phyloP scores from a whole-genome alignment of 2,329 filamentous ascomycete species.

The Nannizziopsis barbatae region DNA sequence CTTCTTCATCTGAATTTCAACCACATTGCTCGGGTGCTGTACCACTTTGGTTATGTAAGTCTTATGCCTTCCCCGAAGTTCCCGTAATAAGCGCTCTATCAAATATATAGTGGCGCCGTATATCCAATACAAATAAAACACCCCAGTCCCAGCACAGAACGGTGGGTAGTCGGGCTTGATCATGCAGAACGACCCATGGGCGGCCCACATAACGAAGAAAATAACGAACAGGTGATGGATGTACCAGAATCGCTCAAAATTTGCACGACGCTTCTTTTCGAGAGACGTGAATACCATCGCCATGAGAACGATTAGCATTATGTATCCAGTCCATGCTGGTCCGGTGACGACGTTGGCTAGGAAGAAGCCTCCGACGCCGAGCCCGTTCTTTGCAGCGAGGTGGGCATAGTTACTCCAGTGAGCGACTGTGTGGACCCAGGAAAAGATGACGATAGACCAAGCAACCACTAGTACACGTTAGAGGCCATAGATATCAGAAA shows the following conservation, averaged over 20 bases:
- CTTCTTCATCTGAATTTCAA: slow-evolving; percentile 88
- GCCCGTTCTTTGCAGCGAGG: slow-evolving; percentile 60
- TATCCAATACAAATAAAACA: slow-evolving; percentile 87
- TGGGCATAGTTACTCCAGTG: slow-evolving; percentile 82
- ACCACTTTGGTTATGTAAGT: slow-evolving; percentile 82
- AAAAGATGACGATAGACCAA: slow-evolving; percentile 82
- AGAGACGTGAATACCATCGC: slow-evolving; percentile 67
- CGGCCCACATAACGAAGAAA: slow-evolving; percentile 86
- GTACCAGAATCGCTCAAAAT: slow-evolving; percentile 87
- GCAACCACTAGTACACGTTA: slow-evolving; percentile 45
- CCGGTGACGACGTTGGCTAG: slow-evolving; percentile 67
- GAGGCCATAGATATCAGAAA: neutral
- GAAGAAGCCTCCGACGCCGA: slow-evolving; percentile 68
- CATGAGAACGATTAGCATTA: slow-evolving; percentile 70
- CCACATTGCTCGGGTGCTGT: slow-evolving; percentile 78
- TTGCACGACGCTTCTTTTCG: slow-evolving; percentile 65
- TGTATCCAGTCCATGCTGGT: slow-evolving; percentile 74
- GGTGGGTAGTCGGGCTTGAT: slow-evolving; percentile 73
- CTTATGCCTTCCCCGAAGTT: slow-evolving; percentile 68
- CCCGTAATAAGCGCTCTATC: slow-evolving; percentile 64
- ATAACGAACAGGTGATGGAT: slow-evolving; percentile 78
- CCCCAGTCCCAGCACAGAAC: slow-evolving; percentile 57
- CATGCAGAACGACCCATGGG: slow-evolving; percentile 84
- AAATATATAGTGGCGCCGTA: slow-evolving; percentile 72
- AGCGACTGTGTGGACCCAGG: slow-evolving; percentile 73